Conservation (phyloP, 805 yeast species). For the Jamesozyma lodderae region DNA sequence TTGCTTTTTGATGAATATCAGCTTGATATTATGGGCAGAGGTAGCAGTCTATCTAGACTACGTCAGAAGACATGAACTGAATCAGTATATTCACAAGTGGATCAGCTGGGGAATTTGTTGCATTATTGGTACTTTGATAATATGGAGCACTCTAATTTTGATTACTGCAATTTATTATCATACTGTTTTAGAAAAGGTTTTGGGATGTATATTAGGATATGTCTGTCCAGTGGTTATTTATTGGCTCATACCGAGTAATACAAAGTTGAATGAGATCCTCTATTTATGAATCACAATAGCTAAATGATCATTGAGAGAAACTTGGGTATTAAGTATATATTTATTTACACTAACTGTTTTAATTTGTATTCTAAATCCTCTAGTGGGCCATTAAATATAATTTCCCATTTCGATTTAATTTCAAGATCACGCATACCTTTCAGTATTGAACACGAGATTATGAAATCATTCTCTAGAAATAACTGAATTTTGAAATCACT, state of each 20-base stretch:
- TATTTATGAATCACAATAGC: too few relatives aligned
- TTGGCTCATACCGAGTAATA: conserved; percentile 16
- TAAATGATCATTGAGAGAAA: neutral
- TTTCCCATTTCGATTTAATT: conserved; percentile 9
- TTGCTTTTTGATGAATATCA: conserved; percentile 36
- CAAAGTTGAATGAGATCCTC: conserved; percentile 3
- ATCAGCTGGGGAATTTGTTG: conserved; percentile 4
- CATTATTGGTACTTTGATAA: conserved; percentile 12
- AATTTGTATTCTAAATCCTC: conserved; percentile 14
- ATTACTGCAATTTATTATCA: conserved; percentile 83
- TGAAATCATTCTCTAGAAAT: conserved; percentile 11
- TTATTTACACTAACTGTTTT: conserved; percentile 5
- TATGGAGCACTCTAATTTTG: conserved; percentile 52
- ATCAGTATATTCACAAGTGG: conserved; percentile 2
- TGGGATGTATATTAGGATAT: conserved; percentile 61
- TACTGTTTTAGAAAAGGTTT: conserved; percentile 60
- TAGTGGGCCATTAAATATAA: conserved; percentile 19
- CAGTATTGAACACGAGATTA: conserved; percentile 13
- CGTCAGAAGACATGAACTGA: conserved; percentile 8
- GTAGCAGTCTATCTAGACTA: conserved; percentile 12
- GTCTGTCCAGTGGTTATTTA: conserved; percentile 42
- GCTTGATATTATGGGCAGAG: conserved; percentile 36
- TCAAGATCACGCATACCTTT: conserved; percentile 5
- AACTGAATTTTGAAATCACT: conserved; percentile 10
- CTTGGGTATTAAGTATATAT: neutral